A percentile compares a stretch with the other conserved stretches of the same genome.
Evolutionary conservation across 148 eudicot species (phyloP).

Genomic region (Fagopyrum esculentum): DNA sequence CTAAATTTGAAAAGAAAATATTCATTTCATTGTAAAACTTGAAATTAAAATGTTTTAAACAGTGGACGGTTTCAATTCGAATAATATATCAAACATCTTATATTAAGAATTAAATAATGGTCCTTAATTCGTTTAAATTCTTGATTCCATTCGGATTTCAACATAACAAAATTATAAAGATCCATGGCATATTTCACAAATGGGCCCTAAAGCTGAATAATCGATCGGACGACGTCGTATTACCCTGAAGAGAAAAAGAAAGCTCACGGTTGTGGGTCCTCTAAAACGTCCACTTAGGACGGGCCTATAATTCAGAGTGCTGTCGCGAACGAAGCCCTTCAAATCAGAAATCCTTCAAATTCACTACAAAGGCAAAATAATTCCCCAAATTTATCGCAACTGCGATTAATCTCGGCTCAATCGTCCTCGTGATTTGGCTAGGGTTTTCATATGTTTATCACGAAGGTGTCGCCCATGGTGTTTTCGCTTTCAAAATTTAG

Average conservation of each 20-base stretch:
- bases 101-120: too few species aligned
- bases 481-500: neutral
- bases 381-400: neutral
- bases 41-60: too few species aligned
- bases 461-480: neutral
- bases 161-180: too few species aligned
- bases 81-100: too few species aligned
- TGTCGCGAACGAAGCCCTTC: neutral
- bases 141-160: too few species aligned
- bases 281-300: neutral
- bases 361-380: neutral
- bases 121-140: too few species aligned
- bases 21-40: too few species aligned
- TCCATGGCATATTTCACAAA: too few species aligned
- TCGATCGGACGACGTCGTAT: neutral
- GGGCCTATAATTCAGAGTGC: neutral
- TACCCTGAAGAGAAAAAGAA: neutral
- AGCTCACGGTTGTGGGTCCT: neutral
- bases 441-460: neutral
- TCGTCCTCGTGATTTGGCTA: neutral
- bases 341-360: neutral
- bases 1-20: too few species aligned
- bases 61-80: too few species aligned
- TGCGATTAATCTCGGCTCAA: neutral
- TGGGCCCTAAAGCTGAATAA: neutral